Conservation (phyloP, 495 filamentous ascomycete genomes). For the Lophiostoma macrostomum region DNA sequence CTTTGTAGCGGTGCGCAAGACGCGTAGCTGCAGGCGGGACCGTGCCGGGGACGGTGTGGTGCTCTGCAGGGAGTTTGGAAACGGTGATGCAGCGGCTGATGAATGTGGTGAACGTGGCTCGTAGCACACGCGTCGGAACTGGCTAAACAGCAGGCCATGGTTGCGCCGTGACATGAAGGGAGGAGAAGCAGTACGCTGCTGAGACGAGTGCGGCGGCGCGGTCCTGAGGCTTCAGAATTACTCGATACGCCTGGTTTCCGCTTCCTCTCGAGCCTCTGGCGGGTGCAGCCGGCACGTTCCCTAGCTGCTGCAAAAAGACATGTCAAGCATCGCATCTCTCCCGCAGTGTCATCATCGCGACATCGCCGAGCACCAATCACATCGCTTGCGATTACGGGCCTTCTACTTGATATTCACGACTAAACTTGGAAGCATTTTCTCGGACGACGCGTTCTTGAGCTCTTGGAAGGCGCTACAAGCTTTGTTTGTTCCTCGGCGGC, state of each 20-base stretch:
- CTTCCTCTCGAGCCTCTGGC: constrained; percentile 8
- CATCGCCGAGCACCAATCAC: not conserved
- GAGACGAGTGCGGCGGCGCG: constrained; percentile 7
- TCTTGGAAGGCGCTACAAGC: too few relatives aligned
- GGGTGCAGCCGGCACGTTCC: constrained; percentile 13
- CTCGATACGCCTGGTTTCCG: not conserved
- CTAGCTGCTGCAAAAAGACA: constrained; percentile 1
- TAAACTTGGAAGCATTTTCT: too few relatives aligned
- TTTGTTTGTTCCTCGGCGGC: too few relatives aligned
- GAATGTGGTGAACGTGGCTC: constrained; percentile 35
- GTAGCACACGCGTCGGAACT: constrained; percentile 27
- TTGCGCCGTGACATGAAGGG: constrained; percentile 28
- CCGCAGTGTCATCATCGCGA: not conserved
- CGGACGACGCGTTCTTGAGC: too few relatives aligned
- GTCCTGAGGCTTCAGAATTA: constrained; percentile 4
- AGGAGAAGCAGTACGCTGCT: constrained; percentile 4
- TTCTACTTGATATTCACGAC: too few relatives aligned
- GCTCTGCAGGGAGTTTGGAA: not conserved
- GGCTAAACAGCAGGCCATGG: constrained; percentile 29
- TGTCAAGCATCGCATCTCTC: not conserved
- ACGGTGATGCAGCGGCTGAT: constrained; percentile 1
- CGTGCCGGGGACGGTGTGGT: constrained; percentile 9
- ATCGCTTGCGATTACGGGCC: not conserved
- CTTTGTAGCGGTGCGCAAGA: constrained; percentile 22
- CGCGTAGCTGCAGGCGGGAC: constrained; percentile 16